Conservation (phyloP, 805 yeast genomes). For the Hanseniaspora pseudoguilliermondii region DNA sequence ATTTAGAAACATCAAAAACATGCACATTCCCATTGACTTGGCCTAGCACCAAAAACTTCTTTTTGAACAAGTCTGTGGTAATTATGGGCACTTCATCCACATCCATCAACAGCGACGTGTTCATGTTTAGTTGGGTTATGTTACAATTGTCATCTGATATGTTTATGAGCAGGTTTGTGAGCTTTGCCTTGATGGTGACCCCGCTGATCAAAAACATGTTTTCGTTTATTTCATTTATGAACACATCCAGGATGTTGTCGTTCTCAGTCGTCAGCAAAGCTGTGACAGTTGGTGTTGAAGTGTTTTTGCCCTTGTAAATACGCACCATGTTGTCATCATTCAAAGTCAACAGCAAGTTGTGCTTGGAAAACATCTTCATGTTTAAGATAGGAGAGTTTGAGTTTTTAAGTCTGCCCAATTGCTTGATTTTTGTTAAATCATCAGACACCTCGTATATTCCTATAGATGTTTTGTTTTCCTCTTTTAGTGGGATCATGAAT, state of each 20-base stretch:
- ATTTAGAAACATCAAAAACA: conserved; percentile 1
- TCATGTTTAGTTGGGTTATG: not conserved
- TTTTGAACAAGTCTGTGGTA: not conserved
- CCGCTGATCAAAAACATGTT: conserved; percentile 1
- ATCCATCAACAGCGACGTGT: not conserved
- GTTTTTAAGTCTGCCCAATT: not conserved
- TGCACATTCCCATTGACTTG: conserved; percentile 3
- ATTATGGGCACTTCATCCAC: conserved; percentile 3
- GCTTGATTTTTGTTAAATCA: not conserved
- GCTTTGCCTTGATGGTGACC: not conserved
- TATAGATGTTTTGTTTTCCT: not conserved
- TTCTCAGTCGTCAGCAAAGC: not conserved
- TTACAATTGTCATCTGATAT: not conserved
- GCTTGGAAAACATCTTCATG: conserved; percentile 7
- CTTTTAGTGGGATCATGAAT: conserved; percentile 1
- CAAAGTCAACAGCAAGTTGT: conserved; percentile 51
- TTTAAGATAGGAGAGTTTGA: not conserved
- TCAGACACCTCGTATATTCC: not conserved
- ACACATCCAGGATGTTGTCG: conserved; percentile 4
- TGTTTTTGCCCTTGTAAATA: conserved; percentile 50
- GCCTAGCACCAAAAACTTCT: not conserved
- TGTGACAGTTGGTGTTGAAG: not conserved
- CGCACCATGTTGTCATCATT: conserved; percentile 66
- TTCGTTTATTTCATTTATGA: not conserved
- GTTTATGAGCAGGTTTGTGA: not conserved